phyloP scores from a whole-genome alignment of 1,284 basidiomycete genomes.

The Sporisorium exsertum region DNA sequence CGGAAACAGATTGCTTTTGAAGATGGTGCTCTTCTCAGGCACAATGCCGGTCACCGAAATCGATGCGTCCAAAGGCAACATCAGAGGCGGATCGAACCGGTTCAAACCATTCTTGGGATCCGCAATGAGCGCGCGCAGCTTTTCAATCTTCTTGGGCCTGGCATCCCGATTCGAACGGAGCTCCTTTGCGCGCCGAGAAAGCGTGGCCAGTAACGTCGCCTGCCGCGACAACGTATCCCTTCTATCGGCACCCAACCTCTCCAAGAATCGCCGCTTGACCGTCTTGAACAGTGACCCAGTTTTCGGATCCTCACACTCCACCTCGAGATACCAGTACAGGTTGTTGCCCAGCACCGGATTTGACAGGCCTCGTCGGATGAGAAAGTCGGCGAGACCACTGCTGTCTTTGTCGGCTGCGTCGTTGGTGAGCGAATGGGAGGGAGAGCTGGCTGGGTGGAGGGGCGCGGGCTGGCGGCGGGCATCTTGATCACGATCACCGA shows the following conservation, averaged over 20 bases:
- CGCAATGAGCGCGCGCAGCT: slow-evolving; percentile 82
- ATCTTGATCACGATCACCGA: slow-evolving; percentile 23
- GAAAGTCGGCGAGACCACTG: slow-evolving; percentile 73
- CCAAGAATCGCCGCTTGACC: slow-evolving; percentile 88
- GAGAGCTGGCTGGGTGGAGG: slow-evolving; percentile 20
- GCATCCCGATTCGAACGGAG: slow-evolving; percentile 90
- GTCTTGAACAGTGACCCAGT: slow-evolving; percentile 91
- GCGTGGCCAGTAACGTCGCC: slow-evolving; percentile 80
- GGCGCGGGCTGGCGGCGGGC: slow-evolving; percentile 9
- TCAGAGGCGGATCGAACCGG: slow-evolving; percentile 55
- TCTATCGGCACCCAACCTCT: slow-evolving; percentile 68
- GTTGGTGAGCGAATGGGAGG: slow-evolving; percentile 21
- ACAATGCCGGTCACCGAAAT: slow-evolving; percentile 85
- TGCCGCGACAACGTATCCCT: slow-evolving; percentile 70
- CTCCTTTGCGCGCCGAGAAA: slow-evolving; percentile 86
- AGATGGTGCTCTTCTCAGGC: slow-evolving; percentile 90
- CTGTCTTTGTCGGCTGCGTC: slow-evolving; percentile 18
- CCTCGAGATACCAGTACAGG: slow-evolving; percentile 97
- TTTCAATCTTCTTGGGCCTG: slow-evolving; percentile 96
- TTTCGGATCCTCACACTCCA: slow-evolving; percentile 80
- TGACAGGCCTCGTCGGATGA: slow-evolving; percentile 84
- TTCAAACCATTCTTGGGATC: slow-evolving; percentile 82
- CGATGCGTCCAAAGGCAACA: slow-evolving; percentile 86
- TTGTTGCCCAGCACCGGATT: slow-evolving; percentile 89
- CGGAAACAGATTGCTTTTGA: slow-evolving; percentile 97